Percentiles rank a stretch among this genome's conserved stretches.
Conservation (phyloP, 345 rosid genomes). For the Citrus glauca region DNA sequence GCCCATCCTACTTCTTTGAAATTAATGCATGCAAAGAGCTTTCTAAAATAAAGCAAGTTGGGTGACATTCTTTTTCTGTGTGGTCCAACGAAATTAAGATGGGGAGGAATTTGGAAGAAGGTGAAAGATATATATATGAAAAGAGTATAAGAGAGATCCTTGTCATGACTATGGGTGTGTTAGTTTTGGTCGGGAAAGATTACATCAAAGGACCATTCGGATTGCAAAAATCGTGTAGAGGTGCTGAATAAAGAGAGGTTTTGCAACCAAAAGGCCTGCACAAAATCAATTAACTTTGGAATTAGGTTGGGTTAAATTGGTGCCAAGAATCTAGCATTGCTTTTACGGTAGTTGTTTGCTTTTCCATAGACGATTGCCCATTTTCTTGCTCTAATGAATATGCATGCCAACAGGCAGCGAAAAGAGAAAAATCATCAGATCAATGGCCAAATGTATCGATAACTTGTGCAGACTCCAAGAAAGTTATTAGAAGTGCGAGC, state of each 20-base stretch:
- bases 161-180: neutral
- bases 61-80: neutral
- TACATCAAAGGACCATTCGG: constrained; percentile 14
- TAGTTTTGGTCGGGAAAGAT: constrained; percentile 10
- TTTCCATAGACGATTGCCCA: neutral
- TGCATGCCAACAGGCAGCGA: neutral
- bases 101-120: neutral
- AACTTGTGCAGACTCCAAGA: neutral
- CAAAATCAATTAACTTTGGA: neutral
- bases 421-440: neutral
- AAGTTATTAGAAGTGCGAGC: neutral
- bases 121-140: neutral
- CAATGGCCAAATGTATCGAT: neutral
- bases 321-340: constrained; percentile 16
- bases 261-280: constrained; percentile 25
- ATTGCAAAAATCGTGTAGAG: neutral
- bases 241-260: constrained; percentile 12
- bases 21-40: no score
- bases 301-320: constrained; percentile 15
- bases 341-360: constrained; percentile 15
- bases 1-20: no score
- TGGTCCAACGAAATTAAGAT: neutral
- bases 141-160: neutral
- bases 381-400: neutral
- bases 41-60: neutral